Evolutionary conservation across 805 yeast genomes (phyloP).

Genomic region (Blastobotrys parvus): DNA sequence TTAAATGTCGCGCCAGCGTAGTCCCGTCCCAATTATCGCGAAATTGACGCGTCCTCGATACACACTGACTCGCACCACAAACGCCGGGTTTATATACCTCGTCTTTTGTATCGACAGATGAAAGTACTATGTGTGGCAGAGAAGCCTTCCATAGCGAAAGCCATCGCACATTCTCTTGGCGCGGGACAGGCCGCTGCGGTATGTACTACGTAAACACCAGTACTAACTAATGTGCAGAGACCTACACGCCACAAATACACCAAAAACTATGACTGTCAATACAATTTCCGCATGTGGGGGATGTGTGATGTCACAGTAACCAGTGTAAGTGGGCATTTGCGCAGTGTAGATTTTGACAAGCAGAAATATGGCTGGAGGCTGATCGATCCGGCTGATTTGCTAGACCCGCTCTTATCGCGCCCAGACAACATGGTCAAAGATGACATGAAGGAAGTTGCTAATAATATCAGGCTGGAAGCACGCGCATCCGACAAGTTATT

Average conservation of each 20-base stretch:
- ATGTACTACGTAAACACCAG: neutral
- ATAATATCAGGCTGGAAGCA: conserved; percentile 63
- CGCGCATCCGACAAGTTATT: conserved; percentile 52
- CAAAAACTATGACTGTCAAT: conserved; percentile 71
- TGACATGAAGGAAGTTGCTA: conserved; percentile 41
- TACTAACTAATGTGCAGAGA: neutral
- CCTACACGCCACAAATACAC: conserved; percentile 42
- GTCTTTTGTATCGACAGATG: too few relatives aligned
- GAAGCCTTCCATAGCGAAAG: conserved; percentile 88
- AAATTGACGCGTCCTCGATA: too few relatives aligned
- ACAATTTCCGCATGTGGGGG: conserved; percentile 55
- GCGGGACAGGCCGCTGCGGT: conserved; percentile 44
- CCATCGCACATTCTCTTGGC: conserved; percentile 64
- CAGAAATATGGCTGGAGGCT: conserved; percentile 46
- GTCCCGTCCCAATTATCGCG: too few relatives aligned
- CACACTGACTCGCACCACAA: too few relatives aligned
- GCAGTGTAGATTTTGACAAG: conserved; percentile 54
- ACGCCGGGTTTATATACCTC: too few relatives aligned
- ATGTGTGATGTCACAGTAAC: conserved; percentile 81
- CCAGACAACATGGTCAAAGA: conserved; percentile 35
- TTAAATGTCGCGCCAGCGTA: neutral
- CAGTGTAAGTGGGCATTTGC: conserved; percentile 81
- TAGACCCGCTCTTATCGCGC: conserved; percentile 40
- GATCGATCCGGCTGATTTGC: conserved; percentile 55
- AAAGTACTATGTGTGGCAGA: conserved; percentile 91